Percentiles rank a stretch among this genome's conserved stretches.
Conservation (phyloP, 176 grass and related monocot genomes). For the Lolium perenne region DNA sequence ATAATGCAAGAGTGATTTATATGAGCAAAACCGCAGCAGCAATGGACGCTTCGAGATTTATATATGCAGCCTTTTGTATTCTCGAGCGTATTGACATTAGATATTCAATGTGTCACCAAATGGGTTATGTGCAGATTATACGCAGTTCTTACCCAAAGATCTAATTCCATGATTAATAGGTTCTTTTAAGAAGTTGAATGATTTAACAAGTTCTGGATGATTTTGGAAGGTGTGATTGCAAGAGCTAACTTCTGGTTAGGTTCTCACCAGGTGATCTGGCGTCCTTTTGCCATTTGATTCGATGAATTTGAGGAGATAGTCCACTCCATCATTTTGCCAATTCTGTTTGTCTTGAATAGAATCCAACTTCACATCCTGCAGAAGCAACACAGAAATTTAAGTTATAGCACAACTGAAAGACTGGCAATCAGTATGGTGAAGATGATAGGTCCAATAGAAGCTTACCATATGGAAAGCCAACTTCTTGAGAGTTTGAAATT, state of each 20-base stretch:
- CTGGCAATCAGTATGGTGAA: not conserved
- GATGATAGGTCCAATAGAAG: constrained; percentile 8
- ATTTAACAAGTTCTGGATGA: not conserved
- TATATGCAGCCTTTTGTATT: not conserved
- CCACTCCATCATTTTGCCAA: constrained; percentile 57
- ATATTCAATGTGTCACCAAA: not conserved
- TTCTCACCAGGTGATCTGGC: constrained; percentile 57
- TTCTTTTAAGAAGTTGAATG: not conserved
- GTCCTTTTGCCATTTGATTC: constrained; percentile 53
- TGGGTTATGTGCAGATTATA: not conserved
- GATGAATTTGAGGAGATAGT: constrained; percentile 70
- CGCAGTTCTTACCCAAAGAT: not conserved
- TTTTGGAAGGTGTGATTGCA: not conserved
- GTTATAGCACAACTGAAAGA: constrained; percentile 8
- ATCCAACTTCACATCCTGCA: constrained; percentile 74
- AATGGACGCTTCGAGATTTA: not conserved
- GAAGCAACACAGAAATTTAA: constrained; percentile 12
- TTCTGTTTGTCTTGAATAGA: constrained; percentile 80
- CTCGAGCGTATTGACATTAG: not conserved
- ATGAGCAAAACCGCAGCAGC: not conserved
- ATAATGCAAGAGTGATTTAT: not conserved
- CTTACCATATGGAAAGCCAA: constrained; percentile 55
- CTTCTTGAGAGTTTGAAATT: constrained; percentile 45
- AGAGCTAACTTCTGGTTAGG: not conserved
- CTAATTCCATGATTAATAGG: not conserved